phyloP scores from a whole-genome alignment of 2,329 filamentous ascomycete species.

The Apiospora saccharicola region DNA sequence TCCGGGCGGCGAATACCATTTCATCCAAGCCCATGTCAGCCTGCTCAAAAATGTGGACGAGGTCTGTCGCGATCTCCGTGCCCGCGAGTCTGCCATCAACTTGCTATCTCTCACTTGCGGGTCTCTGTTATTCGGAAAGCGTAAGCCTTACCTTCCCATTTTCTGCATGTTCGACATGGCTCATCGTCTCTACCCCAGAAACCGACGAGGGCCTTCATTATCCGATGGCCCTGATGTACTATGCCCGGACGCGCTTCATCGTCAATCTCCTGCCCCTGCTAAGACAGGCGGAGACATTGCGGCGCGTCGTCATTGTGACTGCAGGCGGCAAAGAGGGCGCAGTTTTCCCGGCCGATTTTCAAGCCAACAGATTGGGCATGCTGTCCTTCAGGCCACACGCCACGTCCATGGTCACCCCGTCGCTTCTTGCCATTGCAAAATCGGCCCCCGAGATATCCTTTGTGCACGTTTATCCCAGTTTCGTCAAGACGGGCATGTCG shows the following conservation, averaged over 20 bases:
- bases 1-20: neutral
- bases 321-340: constrained; percentile 59
- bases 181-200: constrained; percentile 47
- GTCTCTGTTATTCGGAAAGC: constrained; percentile 23
- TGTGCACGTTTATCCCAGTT: constrained; percentile 49
- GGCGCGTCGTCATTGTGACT: constrained; percentile 63
- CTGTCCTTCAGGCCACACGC: neutral
- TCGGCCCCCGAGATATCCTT: constrained; percentile 51
- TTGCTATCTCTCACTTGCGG: neutral
- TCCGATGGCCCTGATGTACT: constrained; percentile 59
- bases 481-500: constrained; percentile 44
- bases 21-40: neutral
- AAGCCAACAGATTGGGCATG: constrained; percentile 46
- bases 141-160: constrained; percentile 27
- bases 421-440: constrained; percentile 55
- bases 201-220: constrained; percentile 64
- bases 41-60: neutral
- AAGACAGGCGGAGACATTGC: constrained; percentile 51
- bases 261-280: constrained; percentile 65
- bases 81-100: neutral
- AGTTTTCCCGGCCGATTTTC: constrained; percentile 55
- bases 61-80: constrained; percentile 31
- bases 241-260: constrained; percentile 64
- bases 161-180: neutral
- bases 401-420: constrained; percentile 53